Evolutionary conservation across 2,329 filamentous ascomycete genomes (phyloP).

Genomic region (Juglanconis juglandina): DNA sequence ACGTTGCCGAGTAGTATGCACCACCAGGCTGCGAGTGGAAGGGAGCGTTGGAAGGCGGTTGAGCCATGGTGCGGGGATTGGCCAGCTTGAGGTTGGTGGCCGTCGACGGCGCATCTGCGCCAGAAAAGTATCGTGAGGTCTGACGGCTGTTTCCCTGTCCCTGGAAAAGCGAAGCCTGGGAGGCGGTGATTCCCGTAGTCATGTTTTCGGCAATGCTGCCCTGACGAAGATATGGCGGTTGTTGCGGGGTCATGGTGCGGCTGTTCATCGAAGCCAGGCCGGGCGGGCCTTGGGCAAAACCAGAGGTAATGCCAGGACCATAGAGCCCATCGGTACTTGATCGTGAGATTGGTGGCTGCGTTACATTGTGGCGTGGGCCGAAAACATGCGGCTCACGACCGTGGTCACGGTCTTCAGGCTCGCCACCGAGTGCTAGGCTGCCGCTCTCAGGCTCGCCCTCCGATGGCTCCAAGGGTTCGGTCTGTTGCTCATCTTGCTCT

Average conservation of each 20-base stretch:
- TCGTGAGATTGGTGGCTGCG: slow-evolving; percentile 76
- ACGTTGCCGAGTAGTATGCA: slow-evolving; percentile 72
- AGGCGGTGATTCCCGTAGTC: slow-evolving; percentile 54
- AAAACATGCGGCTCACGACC: slow-evolving; percentile 48
- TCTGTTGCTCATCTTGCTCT: slow-evolving; percentile 44
- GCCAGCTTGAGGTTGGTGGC: slow-evolving; percentile 69
- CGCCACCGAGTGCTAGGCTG: slow-evolving; percentile 85
- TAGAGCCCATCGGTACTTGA: slow-evolving; percentile 52
- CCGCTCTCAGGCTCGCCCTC: slow-evolving; percentile 78
- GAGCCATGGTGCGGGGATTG: slow-evolving; percentile 73
- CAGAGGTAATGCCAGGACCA: slow-evolving; percentile 47
- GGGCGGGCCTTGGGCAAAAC: slow-evolving; percentile 46
- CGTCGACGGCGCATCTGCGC: slow-evolving; percentile 66
- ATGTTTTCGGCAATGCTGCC: slow-evolving; percentile 57
- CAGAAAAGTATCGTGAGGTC: slow-evolving; percentile 83
- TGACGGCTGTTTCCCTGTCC: slow-evolving; percentile 68
- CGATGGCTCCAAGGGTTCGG: slow-evolving; percentile 33
- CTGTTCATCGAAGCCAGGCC: slow-evolving; percentile 59
- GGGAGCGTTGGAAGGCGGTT: slow-evolving; percentile 80
- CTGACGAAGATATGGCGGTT: slow-evolving; percentile 67
- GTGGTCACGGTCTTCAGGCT: slow-evolving; percentile 77
- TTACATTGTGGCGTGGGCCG: slow-evolving; percentile 60
- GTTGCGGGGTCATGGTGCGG: slow-evolving; percentile 76
- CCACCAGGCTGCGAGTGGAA: slow-evolving; percentile 59
- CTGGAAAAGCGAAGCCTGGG: slow-evolving; percentile 51